A percentile compares a stretch with the other conserved stretches of the same genome.
Conservation (phyloP, 441 rosid genomes). For the Omphalea diandra region DNA sequence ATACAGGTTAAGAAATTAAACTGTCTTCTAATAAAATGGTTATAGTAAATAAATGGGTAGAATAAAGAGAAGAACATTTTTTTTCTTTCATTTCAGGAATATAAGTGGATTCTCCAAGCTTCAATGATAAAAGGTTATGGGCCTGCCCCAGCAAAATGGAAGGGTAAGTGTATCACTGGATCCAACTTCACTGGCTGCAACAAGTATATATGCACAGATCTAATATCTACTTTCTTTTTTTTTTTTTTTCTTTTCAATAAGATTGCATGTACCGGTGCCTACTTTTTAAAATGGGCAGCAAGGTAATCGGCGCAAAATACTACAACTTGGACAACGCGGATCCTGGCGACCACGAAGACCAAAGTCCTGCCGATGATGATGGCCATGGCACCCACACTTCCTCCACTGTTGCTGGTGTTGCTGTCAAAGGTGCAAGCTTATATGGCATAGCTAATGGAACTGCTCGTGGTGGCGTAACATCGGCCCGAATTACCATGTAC, state of each 20-base stretch:
- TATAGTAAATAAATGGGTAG: slow-evolving; percentile 33
- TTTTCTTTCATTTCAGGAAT: slow-evolving; percentile 73
- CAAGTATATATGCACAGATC: slow-evolving; percentile 58
- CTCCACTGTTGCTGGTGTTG: slow-evolving; percentile 58
- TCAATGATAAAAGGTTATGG: slow-evolving; percentile 53
- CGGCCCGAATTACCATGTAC: slow-evolving; percentile 67
- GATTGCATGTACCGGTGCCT: too few species aligned
- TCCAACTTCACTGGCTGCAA: slow-evolving; percentile 79
- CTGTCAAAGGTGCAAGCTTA: slow-evolving; percentile 50
- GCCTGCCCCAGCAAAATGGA: slow-evolving; percentile 76
- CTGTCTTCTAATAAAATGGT: too few species aligned
- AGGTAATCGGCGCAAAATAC: slow-evolving; percentile 42
- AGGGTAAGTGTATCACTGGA: slow-evolving; percentile 66
- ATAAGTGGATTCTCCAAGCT: slow-evolving; percentile 64
- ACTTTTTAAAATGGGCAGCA: slow-evolving; percentile 24
- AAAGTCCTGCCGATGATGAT: slow-evolving; percentile 57
- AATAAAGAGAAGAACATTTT: too few species aligned
- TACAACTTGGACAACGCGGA: slow-evolving; percentile 12
- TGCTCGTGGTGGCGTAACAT: slow-evolving; percentile 68
- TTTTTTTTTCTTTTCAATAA: background rate
- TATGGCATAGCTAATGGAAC: slow-evolving; percentile 36
- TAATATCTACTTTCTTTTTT: too few species aligned
- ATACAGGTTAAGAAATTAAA: slow-evolving; percentile 39
- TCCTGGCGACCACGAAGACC: background rate
- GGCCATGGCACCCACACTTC: slow-evolving; percentile 78